phyloP scores from a whole-genome alignment of 441 rosid genomes.

The Aquilaria agallochum region DNA sequence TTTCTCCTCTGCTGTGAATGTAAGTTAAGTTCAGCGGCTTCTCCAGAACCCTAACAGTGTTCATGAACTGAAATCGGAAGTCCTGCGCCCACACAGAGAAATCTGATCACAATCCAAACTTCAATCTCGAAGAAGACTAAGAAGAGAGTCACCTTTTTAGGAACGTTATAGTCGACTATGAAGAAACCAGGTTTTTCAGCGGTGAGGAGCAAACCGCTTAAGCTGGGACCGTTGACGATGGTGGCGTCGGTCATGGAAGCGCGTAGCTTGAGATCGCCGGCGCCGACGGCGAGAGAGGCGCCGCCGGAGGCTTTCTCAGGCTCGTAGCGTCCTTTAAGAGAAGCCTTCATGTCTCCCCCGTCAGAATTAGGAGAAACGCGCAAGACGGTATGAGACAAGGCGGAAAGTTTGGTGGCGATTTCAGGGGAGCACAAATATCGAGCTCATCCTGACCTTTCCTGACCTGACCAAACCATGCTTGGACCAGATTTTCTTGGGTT shows the following conservation, averaged over 20 bases:
- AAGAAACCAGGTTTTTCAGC: slow-evolving; percentile 62
- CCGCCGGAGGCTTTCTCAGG: slow-evolving; percentile 44
- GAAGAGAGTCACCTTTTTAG: slow-evolving; percentile 26
- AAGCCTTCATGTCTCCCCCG: slow-evolving; percentile 56
- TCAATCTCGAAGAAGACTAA: background rate
- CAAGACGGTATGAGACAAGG: slow-evolving; percentile 7
- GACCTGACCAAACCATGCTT: no score
- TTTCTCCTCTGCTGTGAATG: slow-evolving; percentile 24
- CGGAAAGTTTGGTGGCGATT: slow-evolving; percentile 14
- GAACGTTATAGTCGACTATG: slow-evolving; percentile 35
- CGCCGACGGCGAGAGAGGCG: slow-evolving; percentile 16
- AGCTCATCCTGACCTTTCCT: no score
- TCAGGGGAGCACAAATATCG: background rate
- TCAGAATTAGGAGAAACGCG: slow-evolving; percentile 3
- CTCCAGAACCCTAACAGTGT: slow-evolving; percentile 26
- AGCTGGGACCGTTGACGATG: slow-evolving; percentile 67
- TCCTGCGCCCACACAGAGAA: slow-evolving; percentile 23
- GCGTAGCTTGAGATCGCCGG: slow-evolving; percentile 25
- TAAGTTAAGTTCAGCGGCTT: slow-evolving; percentile 45
- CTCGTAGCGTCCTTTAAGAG: slow-evolving; percentile 77
- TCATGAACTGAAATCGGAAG: slow-evolving; percentile 47
- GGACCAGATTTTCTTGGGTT: no score
- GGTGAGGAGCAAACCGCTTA: slow-evolving; percentile 67
- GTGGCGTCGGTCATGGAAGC: slow-evolving; percentile 13
- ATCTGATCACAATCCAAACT: background rate